Base-by-base conservation (phyloP, 208 protist species). In the Acanthamoeba quina region DNA sequence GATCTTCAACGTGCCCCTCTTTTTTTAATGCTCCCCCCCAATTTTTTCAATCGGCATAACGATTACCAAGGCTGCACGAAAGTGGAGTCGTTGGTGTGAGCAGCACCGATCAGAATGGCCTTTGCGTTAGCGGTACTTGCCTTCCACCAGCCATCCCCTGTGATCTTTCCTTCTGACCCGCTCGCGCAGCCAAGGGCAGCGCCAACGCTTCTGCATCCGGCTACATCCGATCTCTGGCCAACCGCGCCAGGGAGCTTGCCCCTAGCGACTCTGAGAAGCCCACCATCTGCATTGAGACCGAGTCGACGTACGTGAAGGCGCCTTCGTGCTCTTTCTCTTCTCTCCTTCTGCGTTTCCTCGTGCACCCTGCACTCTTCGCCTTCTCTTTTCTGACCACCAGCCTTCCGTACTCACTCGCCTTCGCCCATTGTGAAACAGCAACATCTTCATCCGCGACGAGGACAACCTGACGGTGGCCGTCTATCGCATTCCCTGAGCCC, bases 221-320 rank as follows among this genome's bases (percentile, higher is more conserved):
- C 44, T 92, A 52, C 31, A 78, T 92, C 78, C 88, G 88, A 58
- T 70, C 88, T 54, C 37, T 92, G 17, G 7, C 68, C 10, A 78
- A 70, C 64, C 66, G 62, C n/a, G 88, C 88, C 19, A 34, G 44
- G 26, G 62, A 92, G 68, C 88, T 92, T 34, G 29, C 47, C 29
- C 47, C 41, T 10, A 56, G 54, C 64, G 62, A 70, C 47, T 41
- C 34, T 21, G 88, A 92, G 41, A 70, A 80, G 62, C 88, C 88
- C 60, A 92, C 88, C 29, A 78, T 92, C 31, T 92, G 88, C 29
- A 70, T 92, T 19, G 88, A 92, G 34, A 92, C 88, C 29, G 88
- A 92, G 47, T 80, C 88, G 26, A 78, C 64, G 88, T 92, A 78
- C 62, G 85, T 91, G 41, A 2, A 41, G 3, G 3, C 37, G 37